A percentile compares a stretch with the other conserved stretches of the same genome.
Conservation (phyloP, 441 rosid species). For the Hypseocharis bilobata region DNA sequence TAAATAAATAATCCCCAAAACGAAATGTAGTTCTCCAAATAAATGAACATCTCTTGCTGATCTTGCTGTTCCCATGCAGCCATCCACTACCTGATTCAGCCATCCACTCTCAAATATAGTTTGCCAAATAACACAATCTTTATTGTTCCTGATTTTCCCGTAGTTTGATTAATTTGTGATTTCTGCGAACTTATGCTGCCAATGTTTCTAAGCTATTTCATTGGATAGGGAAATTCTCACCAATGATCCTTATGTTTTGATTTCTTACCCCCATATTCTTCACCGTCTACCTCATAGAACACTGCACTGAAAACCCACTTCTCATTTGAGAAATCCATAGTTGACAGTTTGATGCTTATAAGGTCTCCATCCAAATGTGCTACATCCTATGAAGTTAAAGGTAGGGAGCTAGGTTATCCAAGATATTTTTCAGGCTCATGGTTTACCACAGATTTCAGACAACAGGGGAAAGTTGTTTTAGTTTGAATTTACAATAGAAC, state of each 20-base stretch:
- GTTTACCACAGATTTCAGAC: no score
- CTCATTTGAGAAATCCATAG: not conserved
- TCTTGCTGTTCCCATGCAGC: no score
- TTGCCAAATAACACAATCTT: no score
- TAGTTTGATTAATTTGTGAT: not conserved
- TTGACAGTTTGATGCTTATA: not conserved
- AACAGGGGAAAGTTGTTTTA: no score
- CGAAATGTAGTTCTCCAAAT: not conserved
- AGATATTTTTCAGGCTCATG: not conserved
- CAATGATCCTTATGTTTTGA: no score
- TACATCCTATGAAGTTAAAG: not conserved
- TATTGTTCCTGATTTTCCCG: no score
- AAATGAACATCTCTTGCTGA: not conserved
- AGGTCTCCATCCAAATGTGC: no score
- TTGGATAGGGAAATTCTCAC: no score
- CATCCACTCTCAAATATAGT: not conserved
- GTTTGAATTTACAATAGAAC: not conserved
- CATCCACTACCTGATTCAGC: no score
- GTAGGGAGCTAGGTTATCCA: not conserved
- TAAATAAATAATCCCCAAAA: not conserved
- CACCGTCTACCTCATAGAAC: not conserved
- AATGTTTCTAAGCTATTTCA: not conserved
- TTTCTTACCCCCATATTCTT: not conserved
- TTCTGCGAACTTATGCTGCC: not conserved
- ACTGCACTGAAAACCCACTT: not conserved